Base-by-base conservation (phyloP, 2,329 filamentous ascomycete species). In the Ascochyta clinopodiicola region DNA sequence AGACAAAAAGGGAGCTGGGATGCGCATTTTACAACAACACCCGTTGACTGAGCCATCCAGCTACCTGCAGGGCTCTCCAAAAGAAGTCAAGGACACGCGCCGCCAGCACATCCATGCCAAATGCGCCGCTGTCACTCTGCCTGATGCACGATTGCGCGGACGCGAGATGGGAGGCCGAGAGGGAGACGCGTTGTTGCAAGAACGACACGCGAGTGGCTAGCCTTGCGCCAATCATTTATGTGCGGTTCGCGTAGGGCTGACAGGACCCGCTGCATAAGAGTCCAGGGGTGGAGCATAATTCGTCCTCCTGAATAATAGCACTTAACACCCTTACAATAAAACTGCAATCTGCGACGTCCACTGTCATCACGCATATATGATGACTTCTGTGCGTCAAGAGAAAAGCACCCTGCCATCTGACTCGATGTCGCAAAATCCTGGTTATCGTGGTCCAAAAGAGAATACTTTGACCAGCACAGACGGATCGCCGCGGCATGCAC, bases 1-100 rank as follows among this genome's bases (percentile, higher is more conserved):
- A 65, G 58, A 64, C 64, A 62, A 44, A 51, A 61, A 61, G 56
- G 59, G 53, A 57, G 49, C 46, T 38, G 44, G 44, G 45, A 57
- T 29, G 52, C 50, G 56, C 24, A 25, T 35, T 34, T 40, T 42
- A 44, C 47, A 62, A 44, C 52, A 27, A 36, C 34, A 24, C 44
- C 45, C 56, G 40, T 50, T 34, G 37, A 34, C 32, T 37, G 38
- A 37, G 25, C 35, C 35, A 22, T 25, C 42, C 44, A 42, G 19
- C 37, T n/a, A 36, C 38, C 19, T 44, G 19, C 36, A 45, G 43
- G 22, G 29, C 9, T 43, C 35, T 49, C 48, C 60, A 39, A 15
- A 39, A 34, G 36, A 39, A 38, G 53, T 32, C 42, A 39, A 45
- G 29, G 34, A 48, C 46, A 25, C 45, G 45, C 42, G n/a, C 31